Evolutionary conservation across 768 basidiomycete genomes (phyloP).

Genomic region (Mycena crocata): DNA sequence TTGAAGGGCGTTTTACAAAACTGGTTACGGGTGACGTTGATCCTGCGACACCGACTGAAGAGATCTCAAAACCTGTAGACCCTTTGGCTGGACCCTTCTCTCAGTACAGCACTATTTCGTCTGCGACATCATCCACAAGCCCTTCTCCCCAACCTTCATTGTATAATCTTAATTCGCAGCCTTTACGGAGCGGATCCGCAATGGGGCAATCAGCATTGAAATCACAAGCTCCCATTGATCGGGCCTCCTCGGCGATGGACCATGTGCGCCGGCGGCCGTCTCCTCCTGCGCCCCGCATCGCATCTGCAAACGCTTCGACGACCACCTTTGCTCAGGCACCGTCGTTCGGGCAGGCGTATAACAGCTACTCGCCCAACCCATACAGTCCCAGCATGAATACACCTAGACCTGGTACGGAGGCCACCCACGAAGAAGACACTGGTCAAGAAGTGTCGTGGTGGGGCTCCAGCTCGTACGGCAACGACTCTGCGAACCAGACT

Average conservation of each 20-base stretch:
- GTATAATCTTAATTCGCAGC: constrained; percentile 48
- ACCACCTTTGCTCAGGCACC: constrained; percentile 62
- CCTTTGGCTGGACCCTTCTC: constrained; percentile 85
- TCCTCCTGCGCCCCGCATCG: constrained; percentile 61
- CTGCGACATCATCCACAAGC: constrained; percentile 76
- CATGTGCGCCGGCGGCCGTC: constrained; percentile 68
- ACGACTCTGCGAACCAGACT: constrained; percentile 56
- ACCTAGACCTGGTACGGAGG: constrained; percentile 42
- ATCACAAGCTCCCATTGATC: constrained; percentile 67
- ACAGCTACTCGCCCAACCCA: constrained; percentile 51
- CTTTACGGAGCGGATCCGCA: constrained; percentile 74
- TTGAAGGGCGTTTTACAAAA: constrained; percentile 92
- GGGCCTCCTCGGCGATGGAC: constrained; percentile 85
- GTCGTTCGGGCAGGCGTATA: constrained; percentile 48
- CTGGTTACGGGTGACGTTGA: constrained; percentile 95
- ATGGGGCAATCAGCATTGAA: constrained; percentile 65
- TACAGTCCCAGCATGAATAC: constrained; percentile 49
- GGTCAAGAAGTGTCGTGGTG: constrained; percentile 69
- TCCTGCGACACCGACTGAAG: constrained; percentile 52
- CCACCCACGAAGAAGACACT: constrained; percentile 41
- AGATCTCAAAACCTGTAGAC: constrained; percentile 48
- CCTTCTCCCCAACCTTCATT: constrained; percentile 80
- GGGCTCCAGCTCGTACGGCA: constrained; percentile 58
- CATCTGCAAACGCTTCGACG: constrained; percentile 63
- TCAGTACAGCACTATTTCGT: constrained; percentile 93